Percentiles rank a stretch among this genome's conserved stretches.
These are phyloP conservation scores for Piloderma croceum DNA, from an alignment of 768 basidiomycete species.

Conservation along the genomic window DNA sequence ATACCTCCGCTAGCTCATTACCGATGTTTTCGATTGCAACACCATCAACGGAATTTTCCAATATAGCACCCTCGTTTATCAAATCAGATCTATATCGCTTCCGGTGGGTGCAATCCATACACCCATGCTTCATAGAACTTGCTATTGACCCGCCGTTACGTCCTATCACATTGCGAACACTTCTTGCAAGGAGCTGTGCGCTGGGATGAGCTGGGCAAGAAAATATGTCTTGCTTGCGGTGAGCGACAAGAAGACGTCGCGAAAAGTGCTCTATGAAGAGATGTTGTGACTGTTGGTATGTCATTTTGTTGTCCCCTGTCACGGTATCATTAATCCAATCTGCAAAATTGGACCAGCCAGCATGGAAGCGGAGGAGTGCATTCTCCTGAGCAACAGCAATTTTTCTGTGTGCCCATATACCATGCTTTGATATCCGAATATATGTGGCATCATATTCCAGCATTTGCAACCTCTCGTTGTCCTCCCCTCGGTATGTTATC, in stretches of 20 bases:
- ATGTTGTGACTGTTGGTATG: slow-evolving; percentile 19
- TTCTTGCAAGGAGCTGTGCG: slow-evolving; percentile 4
- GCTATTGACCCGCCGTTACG: slow-evolving; percentile 13
- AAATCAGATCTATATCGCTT: slow-evolving; percentile 19
- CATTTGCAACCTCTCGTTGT: slow-evolving; percentile 1
- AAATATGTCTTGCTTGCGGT: slow-evolving; percentile 7
- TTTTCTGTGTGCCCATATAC: slow-evolving; percentile 20
- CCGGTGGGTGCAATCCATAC: slow-evolving; percentile 19
- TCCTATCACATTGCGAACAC: slow-evolving; percentile 13
- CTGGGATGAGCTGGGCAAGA: slow-evolving; percentile 14
- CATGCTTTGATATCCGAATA: slow-evolving; percentile 22
- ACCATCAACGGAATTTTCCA: slow-evolving; percentile 3
- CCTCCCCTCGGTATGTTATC: slow-evolving; percentile 7
- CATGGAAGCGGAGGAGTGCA: slow-evolving; percentile 18
- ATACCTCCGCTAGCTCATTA: too few relatives aligned
- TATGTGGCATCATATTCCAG: slow-evolving; percentile 16
- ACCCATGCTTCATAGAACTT: slow-evolving; percentile 9
- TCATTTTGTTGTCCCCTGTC: slow-evolving; percentile 5
- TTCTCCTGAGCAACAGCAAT: slow-evolving; percentile 21
- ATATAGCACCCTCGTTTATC: slow-evolving; percentile 4
- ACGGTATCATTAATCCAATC: slow-evolving; percentile 21
- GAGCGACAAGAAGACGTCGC: slow-evolving; percentile 16
- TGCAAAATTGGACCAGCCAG: slow-evolving; percentile 28
- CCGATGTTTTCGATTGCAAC: too few relatives aligned
- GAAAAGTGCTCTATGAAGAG: slow-evolving; percentile 25